These are phyloP conservation scores for Puccinia triticina DNA, from an alignment of 1,284 basidiomycete species.

Conservation along the genomic window DNA sequence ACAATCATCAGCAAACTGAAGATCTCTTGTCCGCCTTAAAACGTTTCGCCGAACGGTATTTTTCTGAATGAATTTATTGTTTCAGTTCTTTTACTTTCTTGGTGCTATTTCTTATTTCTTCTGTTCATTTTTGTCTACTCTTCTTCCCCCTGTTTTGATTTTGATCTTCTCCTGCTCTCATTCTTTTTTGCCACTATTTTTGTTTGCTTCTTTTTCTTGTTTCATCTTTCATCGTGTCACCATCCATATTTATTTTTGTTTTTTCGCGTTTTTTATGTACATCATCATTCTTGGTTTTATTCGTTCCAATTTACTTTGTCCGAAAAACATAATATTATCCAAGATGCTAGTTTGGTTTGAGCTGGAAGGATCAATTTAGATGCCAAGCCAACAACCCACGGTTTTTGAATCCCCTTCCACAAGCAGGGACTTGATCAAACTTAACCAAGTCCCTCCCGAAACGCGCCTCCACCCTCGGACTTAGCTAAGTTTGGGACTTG, in stretches of 20 bases:
- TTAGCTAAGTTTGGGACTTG: too few species aligned
- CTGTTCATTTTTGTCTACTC: background rate
- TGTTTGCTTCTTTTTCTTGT: background rate
- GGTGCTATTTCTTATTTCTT: background rate
- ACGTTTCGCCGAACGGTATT: slow-evolving; percentile 5
- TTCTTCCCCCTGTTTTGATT: slow-evolving; percentile 9
- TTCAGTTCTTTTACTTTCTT: background rate
- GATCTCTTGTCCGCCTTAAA: slow-evolving; percentile 20
- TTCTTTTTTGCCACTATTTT: background rate
- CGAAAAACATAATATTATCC: too few species aligned
- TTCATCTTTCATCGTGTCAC: background rate
- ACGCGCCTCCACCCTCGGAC: too few species aligned
- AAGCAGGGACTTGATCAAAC: too few species aligned
- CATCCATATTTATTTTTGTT: too few species aligned
- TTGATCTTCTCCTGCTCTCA: background rate
- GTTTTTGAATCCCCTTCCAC: too few species aligned
- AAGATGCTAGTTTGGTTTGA: too few species aligned
- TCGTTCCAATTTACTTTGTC: too few species aligned
- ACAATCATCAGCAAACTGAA: background rate
- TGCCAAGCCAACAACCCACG: too few species aligned
- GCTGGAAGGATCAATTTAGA: background rate
- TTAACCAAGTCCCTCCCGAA: too few species aligned
- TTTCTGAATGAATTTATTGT: slow-evolving; percentile 9
- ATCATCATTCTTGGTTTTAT: background rate
- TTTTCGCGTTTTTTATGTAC: background rate